Base-by-base conservation (phyloP, 164 flowering plant species). In the Kalanchoe fedtschenkoi region DNA sequence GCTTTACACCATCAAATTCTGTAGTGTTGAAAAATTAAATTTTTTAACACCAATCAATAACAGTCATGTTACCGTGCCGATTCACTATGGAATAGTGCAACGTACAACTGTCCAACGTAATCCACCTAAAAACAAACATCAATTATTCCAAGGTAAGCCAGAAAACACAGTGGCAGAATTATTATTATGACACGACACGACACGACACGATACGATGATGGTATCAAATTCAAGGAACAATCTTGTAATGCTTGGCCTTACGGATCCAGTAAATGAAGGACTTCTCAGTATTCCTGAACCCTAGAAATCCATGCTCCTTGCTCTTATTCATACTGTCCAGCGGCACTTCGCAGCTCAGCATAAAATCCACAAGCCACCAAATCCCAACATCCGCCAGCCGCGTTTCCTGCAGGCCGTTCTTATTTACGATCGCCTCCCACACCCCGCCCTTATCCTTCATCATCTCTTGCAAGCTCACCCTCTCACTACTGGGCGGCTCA, bases 341-440 rank as follows among this genome's bases (percentile, higher is more conserved):
- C 5, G 8, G 0, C 1, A 60, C 17, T 41, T 42, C 76, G 0
- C 8, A 28, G 2, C 68, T 61, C 29, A 86, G 63, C 0, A 77
- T 14, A 3, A 38, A 0, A 66, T 86, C 96, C n/a, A 46, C 78
- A 64, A 81, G 78, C 91, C 91, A 86, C 87, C 87, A 86, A 0
- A 1, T 39, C 21, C 72, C 91, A 22, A 89, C 79, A 62, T 89
- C 89, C 65, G 81, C 82, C 66, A 87, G 38, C 39, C 71, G 80
- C 5, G 86, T 85, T 0, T 72, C 72, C 54, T 29, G 39, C 46
- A 89, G 66, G 32, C 73, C 81, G 24, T 87, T 75, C 74, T 82
- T 79, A 73, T 42, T 74, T 78, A 89, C 91, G 24, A 89, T 82
- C 72, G 83, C 83, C 13, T 85, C 93, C 91, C 91, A 87, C 34